Conservation (phyloP, 169 alveolate genomes). For the Plasmodium gonderi region DNA sequence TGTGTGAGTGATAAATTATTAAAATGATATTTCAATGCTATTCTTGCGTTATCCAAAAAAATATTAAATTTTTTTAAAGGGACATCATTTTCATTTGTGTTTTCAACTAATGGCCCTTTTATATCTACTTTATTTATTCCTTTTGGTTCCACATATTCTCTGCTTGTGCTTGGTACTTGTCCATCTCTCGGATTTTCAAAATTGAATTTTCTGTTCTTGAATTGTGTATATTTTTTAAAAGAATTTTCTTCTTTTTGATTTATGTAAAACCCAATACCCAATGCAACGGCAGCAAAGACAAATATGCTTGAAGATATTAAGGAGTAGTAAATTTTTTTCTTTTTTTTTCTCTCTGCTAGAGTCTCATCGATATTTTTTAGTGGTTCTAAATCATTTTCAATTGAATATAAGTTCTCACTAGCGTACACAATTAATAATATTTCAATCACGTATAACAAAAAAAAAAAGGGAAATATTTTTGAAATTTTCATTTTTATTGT, state of each 20-base stretch:
- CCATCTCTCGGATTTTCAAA: slow-evolving; percentile 34
- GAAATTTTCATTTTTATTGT: slow-evolving; percentile 18
- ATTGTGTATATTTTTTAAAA: background rate
- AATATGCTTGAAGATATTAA: slow-evolving; percentile 13
- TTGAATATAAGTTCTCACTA: background rate
- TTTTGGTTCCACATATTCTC: slow-evolving; percentile 20
- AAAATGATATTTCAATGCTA: slow-evolving; percentile 9
- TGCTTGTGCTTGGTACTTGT: slow-evolving; percentile 30
- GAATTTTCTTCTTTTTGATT: background rate
- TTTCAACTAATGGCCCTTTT: slow-evolving; percentile 26
- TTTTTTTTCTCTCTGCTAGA: background rate
- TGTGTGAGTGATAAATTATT: slow-evolving; percentile 7
- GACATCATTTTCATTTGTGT: slow-evolving; percentile 22
- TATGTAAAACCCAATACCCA: slow-evolving; percentile 35
- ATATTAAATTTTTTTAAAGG: slow-evolving; percentile 29
- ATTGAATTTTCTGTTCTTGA: background rate
- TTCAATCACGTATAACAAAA: slow-evolving; percentile 4
- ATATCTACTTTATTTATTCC: slow-evolving; percentile 53
- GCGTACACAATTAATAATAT: background rate
- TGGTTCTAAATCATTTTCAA: background rate
- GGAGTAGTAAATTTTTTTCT: slow-evolving; percentile 8
- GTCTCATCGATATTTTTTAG: slow-evolving; percentile 7
- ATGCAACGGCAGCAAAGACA: background rate
- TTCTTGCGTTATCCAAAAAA: slow-evolving; percentile 34
- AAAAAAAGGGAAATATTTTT: slow-evolving; percentile 2